These are phyloP conservation scores for Coemansia sp. DNA, from an alignment of 192 early-diverging fungal genomes.

Conservation along the genomic window DNA sequence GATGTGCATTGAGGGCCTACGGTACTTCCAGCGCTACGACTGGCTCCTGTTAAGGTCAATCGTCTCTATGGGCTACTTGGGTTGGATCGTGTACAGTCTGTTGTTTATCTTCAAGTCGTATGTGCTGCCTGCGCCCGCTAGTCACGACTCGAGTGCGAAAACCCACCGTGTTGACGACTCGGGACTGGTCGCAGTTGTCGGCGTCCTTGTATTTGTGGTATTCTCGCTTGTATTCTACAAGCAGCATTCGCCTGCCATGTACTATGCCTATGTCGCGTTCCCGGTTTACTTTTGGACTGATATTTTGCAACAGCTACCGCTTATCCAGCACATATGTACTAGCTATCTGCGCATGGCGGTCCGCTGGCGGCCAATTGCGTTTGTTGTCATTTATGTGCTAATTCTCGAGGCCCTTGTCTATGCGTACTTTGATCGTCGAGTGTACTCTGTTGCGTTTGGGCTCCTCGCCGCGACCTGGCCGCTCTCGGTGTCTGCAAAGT, in stretches of 20 bases:
- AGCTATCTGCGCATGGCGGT: slow-evolving; percentile 13
- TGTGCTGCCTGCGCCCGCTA: slow-evolving; percentile 28
- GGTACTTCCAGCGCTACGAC: slow-evolving; percentile 96
- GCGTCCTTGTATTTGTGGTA: slow-evolving; percentile 31
- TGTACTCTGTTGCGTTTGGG: slow-evolving; percentile 57
- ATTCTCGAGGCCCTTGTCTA: slow-evolving; percentile 80
- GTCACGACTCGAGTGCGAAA: neutral
- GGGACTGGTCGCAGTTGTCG: slow-evolving; percentile 40
- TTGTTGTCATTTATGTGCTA: slow-evolving; percentile 58
- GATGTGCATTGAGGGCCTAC: slow-evolving; percentile 76
- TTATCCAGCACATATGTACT: slow-evolving; percentile 31
- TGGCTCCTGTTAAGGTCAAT: slow-evolving; percentile 88
- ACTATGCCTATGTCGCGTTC: slow-evolving; percentile 87
- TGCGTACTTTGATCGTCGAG: slow-evolving; percentile 79
- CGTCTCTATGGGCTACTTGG: slow-evolving; percentile 80
- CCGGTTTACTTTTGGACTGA: slow-evolving; percentile 84
- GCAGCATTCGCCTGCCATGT: slow-evolving; percentile 77
- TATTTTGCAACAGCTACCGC: slow-evolving; percentile 40
- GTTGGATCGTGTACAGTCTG: slow-evolving; percentile 86
- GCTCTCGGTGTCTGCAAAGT: slow-evolving; percentile 54
- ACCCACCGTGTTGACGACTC: slow-evolving; percentile 13
- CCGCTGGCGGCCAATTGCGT: slow-evolving; percentile 45
- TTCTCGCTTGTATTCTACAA: slow-evolving; percentile 64
- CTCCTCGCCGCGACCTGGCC: slow-evolving; percentile 68
- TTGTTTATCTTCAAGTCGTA: slow-evolving; percentile 74